phyloP scores from a whole-genome alignment of 2,329 filamentous ascomycete species.

The Aspergillus sp. region DNA sequence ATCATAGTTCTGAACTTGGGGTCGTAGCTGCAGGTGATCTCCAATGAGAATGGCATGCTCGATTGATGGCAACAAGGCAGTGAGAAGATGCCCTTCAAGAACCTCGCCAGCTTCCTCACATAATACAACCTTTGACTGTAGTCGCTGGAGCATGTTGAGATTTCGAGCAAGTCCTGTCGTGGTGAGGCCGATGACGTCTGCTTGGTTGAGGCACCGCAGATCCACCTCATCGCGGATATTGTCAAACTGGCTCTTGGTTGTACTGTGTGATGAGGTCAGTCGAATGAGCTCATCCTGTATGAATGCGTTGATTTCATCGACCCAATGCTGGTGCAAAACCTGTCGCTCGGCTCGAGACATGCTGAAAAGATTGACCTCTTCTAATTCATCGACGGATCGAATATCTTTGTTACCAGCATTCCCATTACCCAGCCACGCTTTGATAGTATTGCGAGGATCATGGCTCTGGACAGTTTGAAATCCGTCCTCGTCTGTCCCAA shows the following conservation, averaged over 20 bases:
- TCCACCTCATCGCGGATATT: conserved; percentile 14
- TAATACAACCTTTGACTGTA: conserved; percentile 45
- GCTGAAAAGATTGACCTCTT: neutral
- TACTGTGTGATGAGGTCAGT: neutral
- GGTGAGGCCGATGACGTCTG: conserved; percentile 50
- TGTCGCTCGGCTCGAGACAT: neutral
- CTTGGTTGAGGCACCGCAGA: conserved; percentile 24
- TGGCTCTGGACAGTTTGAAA: conserved; percentile 4
- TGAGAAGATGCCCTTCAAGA: conserved; percentile 54
- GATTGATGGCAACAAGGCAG: conserved; percentile 32
- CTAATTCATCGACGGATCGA: conserved; percentile 2
- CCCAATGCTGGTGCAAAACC: neutral
- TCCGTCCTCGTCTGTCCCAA: conserved; percentile 14
- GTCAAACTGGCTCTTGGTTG: neutral
- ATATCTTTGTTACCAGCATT: neutral
- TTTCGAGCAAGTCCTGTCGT: conserved; percentile 47
- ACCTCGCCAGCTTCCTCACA: conserved; percentile 68
- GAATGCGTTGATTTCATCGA: neutral
- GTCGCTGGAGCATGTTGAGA: conserved; percentile 38
- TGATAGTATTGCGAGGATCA: neutral
- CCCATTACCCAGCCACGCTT: neutral
- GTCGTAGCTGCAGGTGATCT: conserved; percentile 31
- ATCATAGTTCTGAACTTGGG: conserved; percentile 20
- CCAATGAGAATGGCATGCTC: conserved; percentile 37
- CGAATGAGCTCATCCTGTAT: neutral